Evolutionary conservation across 2,329 filamentous ascomycete genomes (phyloP), one percentile per base, ranked within the genome.

Genomic region (Cercospora sesami): DNA sequence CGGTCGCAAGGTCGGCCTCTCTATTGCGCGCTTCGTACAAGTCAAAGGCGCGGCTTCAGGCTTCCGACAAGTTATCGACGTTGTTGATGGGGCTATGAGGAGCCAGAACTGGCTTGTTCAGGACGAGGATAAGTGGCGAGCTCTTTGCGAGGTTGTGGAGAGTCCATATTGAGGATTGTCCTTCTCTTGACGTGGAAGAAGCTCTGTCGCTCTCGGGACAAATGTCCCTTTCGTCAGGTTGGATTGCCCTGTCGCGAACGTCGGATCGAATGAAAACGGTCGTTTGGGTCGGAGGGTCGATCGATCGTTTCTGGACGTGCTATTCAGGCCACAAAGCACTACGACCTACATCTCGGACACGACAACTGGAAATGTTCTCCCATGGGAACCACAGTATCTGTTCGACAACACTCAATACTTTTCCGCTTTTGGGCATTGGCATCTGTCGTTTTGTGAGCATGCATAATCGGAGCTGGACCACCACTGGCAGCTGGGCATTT

Each of bases 21-120:
- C 90, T 78, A 89, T 97, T 71, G 88, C 92, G 31, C 90, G 92
- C 39, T 92, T 97, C 78, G 94, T 91, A 1, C 94, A 97, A 76
- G 93, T 95, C 76, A 90, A 90, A 67, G 95, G 94, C n/a, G 94
- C 94, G 1, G 93, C 92, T 42, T 95, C 91, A 74, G 95, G 91
- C 73, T 96, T 98, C 81, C 87, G 92, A 77, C 89, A 88, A 76
- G 91, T 97, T 9, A 87, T 96, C 28, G 90, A 93, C 68, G 90
- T 91, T 3, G 84, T 97, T 73, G 86, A 90, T 72, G 83, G 86
- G 21, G 86, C 92, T 16, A 88, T 96, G 77, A 84, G 84, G 71
- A 83, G 83, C 68, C 87, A 89, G 30, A 84, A 85, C 28, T 81
- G 94, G 73, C 80, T 96, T 31, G 88, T 97, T 28, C 82, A 86